Conservation (phyloP, 1,284 basidiomycete species). For the Wallemia hederae region DNA sequence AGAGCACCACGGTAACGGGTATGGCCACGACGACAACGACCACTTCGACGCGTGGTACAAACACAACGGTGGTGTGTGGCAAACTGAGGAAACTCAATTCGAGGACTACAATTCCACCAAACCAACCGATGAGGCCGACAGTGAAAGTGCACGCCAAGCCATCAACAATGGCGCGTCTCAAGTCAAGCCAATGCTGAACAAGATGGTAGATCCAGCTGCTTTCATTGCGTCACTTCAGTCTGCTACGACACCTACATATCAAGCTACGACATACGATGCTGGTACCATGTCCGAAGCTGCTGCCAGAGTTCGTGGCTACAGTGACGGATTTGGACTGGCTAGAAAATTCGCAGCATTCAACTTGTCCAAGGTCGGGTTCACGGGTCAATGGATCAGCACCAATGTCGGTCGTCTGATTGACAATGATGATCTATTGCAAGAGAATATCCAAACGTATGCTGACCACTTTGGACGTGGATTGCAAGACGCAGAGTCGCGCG, state of each 20-base stretch:
- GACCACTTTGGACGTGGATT: neutral
- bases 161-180: neutral
- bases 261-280: neutral
- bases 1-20: neutral
- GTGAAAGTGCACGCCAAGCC: neutral
- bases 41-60: neutral
- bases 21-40: neutral
- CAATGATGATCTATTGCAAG: neutral
- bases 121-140: neutral
- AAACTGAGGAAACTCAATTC: neutral
- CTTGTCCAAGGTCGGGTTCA: slow-evolving; percentile 33
- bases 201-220: neutral
- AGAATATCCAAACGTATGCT: neutral
- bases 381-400: slow-evolving; percentile 30
- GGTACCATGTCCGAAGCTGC: neutral
- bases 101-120: neutral
- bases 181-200: neutral
- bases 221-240: neutral
- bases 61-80: neutral
- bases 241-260: neutral
- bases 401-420: slow-evolving; percentile 12
- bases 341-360: slow-evolving; percentile 28
- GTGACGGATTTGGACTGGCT: slow-evolving; percentile 27
- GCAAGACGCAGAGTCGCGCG: neutral
- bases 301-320: slow-evolving; percentile 24